A percentile compares a stretch with the other conserved stretches of the same genome.
phyloP scores from a whole-genome alignment of 352 stramenopile species.

The Phytophthora ohioensis region DNA sequence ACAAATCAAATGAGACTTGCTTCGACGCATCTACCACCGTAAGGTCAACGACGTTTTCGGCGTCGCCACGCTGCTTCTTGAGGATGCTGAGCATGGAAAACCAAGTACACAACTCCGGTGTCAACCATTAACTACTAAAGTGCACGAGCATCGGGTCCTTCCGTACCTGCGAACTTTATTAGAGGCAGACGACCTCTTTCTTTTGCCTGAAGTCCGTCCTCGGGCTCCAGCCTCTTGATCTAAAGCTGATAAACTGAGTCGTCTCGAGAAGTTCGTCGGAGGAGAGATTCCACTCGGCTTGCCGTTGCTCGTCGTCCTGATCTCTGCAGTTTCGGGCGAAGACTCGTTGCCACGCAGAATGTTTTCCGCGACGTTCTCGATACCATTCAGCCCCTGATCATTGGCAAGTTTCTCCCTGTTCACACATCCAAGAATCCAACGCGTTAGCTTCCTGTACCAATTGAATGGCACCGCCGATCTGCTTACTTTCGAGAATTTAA shows the following conservation, averaged over 20 bases:
- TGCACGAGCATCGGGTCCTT: not conserved
- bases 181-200: slow-evolving; percentile 37
- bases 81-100: slow-evolving; percentile 58
- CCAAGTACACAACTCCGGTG: not conserved
- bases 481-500: slow-evolving; percentile 73
- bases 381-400: slow-evolving; percentile 52
- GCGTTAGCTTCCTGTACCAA: slow-evolving; percentile 13
- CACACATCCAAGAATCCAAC: slow-evolving; percentile 8
- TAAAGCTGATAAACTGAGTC: slow-evolving; percentile 40
- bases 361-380: slow-evolving; percentile 84
- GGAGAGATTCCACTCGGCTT: slow-evolving; percentile 50
- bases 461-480: slow-evolving; percentile 12
- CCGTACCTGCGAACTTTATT: slow-evolving; percentile 63
- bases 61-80: slow-evolving; percentile 63
- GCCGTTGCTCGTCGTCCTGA: slow-evolving; percentile 26
- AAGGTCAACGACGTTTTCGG: slow-evolving; percentile 6
- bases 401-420: slow-evolving; percentile 52
- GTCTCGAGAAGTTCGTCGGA: slow-evolving; percentile 44
- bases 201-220: slow-evolving; percentile 24
- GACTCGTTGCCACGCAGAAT: slow-evolving; percentile 64
- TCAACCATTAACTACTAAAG: not conserved
- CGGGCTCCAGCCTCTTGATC: slow-evolving; percentile 22
- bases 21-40: slow-evolving; percentile 38
- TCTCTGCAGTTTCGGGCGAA: slow-evolving; percentile 46
- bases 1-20: slow-evolving; percentile 76